Percentiles rank a stretch among this genome's conserved stretches.
phyloP scores from a whole-genome alignment of 495 filamentous ascomycete genomes.

The Cryomyces minteri region DNA sequence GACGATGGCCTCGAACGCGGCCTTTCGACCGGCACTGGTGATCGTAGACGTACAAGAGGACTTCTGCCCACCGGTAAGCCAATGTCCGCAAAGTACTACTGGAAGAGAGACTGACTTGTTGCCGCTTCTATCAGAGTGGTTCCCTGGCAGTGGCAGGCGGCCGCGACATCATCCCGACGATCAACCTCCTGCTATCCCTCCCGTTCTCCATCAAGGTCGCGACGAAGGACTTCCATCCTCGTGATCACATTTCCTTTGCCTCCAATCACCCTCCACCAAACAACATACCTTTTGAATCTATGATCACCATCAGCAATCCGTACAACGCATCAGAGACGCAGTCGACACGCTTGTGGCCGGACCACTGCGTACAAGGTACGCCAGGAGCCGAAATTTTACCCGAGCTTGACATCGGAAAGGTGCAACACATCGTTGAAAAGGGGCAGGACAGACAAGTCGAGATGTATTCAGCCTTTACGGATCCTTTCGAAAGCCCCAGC shows the following conservation, averaged over 20 bases:
- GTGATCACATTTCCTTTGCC: conserved; percentile 77
- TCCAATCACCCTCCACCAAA: conserved; percentile 48
- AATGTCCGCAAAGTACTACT: not conserved
- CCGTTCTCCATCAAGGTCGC: conserved; percentile 61
- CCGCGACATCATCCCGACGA: conserved; percentile 42
- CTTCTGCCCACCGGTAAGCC: not conserved
- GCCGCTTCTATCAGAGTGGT: conserved; percentile 29
- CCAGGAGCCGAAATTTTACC: conserved; percentile 55
- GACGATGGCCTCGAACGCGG: not conserved
- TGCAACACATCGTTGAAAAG: conserved; percentile 58
- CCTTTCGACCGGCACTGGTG: not conserved
- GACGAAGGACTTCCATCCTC: conserved; percentile 81
- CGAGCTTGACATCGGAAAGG: conserved; percentile 40
- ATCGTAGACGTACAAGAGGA: not conserved
- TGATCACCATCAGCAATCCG: conserved; percentile 43
- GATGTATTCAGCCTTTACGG: conserved; percentile 82
- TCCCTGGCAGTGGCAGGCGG: conserved; percentile 60
- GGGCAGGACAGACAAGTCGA: conserved; percentile 56
- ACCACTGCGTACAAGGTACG: conserved; percentile 67
- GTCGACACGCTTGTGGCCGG: conserved; percentile 64
- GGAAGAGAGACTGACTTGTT: not conserved
- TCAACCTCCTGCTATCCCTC: conserved; percentile 59
- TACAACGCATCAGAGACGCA: conserved; percentile 41
- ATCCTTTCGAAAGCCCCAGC: conserved; percentile 43
- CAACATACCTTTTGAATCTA: conserved; percentile 47